These are phyloP conservation scores for Akebia trifoliata DNA, from an alignment of 164 flowering plant genomes.

Conservation along the genomic window DNA sequence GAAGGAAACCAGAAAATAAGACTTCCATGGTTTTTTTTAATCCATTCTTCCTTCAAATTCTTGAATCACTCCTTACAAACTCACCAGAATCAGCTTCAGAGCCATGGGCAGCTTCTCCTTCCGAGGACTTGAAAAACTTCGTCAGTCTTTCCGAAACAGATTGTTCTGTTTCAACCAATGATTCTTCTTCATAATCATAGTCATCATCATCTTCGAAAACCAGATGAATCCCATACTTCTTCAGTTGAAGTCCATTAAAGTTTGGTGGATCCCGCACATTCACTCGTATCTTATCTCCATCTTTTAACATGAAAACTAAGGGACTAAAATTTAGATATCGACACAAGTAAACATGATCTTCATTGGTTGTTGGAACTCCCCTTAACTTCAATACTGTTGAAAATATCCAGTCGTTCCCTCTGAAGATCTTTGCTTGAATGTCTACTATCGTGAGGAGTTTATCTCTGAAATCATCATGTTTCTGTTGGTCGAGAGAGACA, in stretches of 20 bases:
- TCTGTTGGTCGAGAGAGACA: constrained; percentile 25
- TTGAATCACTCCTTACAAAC: not conserved
- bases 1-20: too few species aligned
- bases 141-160: constrained; percentile 32
- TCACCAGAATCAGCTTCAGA: not conserved
- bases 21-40: too few species aligned
- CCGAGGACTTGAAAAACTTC: constrained; percentile 22
- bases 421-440: constrained; percentile 28
- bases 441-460: constrained; percentile 22
- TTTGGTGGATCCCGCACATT: constrained; percentile 10
- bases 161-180: constrained; percentile 21
- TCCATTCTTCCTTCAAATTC: too few species aligned
- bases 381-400: constrained; percentile 13
- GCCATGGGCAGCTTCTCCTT: not conserved
- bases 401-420: constrained; percentile 7
- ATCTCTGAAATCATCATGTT: constrained; percentile 13
- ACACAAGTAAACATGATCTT: constrained; percentile 32
- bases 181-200: constrained; percentile 23
- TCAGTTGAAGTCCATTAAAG: constrained; percentile 23
- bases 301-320: constrained; percentile 23
- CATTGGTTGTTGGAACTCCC: constrained; percentile 31
- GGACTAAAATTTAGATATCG: constrained; percentile 20
- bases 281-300: constrained; percentile 28
- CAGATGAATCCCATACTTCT: constrained; percentile 34
- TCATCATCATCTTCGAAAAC: constrained; percentile 42